Evolutionary conservation across 2,329 filamentous ascomycete species (phyloP).

Genomic region (Apiospora pterosperma): DNA sequence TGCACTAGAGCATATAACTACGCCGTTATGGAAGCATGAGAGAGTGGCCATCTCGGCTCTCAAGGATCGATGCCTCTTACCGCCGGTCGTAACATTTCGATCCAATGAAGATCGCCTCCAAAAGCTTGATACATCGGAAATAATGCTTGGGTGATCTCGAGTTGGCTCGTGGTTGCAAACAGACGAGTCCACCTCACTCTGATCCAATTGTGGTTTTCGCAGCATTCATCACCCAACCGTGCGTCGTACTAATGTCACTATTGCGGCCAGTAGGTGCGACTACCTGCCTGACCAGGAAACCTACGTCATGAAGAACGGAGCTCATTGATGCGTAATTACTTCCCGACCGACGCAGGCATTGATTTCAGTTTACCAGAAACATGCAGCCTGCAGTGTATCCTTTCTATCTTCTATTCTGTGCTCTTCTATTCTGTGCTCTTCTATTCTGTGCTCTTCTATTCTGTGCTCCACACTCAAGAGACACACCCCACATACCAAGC

Average conservation of each 20-base stretch:
- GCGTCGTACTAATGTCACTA: no score
- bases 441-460: background rate
- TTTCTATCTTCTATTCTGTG: background rate
- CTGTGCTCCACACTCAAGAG: background rate
- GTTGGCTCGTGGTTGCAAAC: no score
- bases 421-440: background rate
- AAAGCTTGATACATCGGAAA: no score
- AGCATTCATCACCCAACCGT: no score
- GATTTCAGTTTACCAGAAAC: background rate
- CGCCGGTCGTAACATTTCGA: constrained; percentile 65
- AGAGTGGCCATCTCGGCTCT: constrained; percentile 49
- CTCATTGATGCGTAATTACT: no score
- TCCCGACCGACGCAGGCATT: background rate
- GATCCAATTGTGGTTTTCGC: no score
- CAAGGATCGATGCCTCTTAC: constrained; percentile 67
- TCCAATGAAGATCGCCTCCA: background rate
- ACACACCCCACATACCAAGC: constrained; percentile 25
- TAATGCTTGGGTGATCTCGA: no score
- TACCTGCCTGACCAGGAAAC: background rate
- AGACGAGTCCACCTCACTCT: no score
- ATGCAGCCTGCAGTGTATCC: background rate
- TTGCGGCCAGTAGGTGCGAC: no score
- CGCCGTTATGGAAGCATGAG: constrained; percentile 71
- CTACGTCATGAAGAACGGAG: no score
- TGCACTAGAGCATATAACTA: constrained; percentile 59